Evolutionary conservation across 139 green algal species (phyloP), one percentile per base, ranked within the genome.

Genomic region (Micractinium conductrix): DNA sequence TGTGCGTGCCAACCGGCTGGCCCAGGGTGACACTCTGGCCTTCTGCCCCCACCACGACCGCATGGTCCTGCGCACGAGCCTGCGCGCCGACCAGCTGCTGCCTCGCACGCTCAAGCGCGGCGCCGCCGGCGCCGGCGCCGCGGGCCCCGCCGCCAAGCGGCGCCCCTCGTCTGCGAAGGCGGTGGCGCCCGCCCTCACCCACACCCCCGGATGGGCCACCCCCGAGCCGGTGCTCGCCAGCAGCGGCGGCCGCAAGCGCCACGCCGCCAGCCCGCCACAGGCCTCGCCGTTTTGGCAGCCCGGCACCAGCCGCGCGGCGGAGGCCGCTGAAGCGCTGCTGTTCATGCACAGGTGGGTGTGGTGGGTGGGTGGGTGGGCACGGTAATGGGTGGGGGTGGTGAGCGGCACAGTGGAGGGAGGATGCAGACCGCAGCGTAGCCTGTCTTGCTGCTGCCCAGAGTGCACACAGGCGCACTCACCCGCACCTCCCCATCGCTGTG

Each of bases 61-160:
- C 80, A 71, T 80, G 71, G 65, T 81, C 30, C 38, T 80, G 38
- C 65, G 55, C 42, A 71, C 80, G 28, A 60, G 30, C 14, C 71
- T 79, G 38, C 55, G 53, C 43, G 55, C 71, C 28, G 42, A 67
- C 65, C 53, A 85, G 71, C 80, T 85, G 71, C 80, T n/a, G 53
- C 71, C 40, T 1, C n/a, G 55, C 21, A 28, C 5, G 38, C 38
- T 33, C 42, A 85, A 85, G 71, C 80, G 72, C 26, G 26, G 8
- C 10, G n/a, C 42, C 30, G 35, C 9, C 60, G 40, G 26, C 28
- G 53, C 80, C 21, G 80, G 43, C 67, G 67, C 44, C 17, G 70
- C 63, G 33, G 42, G 55, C 38, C 4, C 71, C 28, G 44, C 60
- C 28, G 74, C 74, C 50, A 81, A 69, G 74, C 50, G 45, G n/a